Evolutionary conservation across 805 yeast species (phyloP).

Genomic region (Barnettozyma populi): DNA sequence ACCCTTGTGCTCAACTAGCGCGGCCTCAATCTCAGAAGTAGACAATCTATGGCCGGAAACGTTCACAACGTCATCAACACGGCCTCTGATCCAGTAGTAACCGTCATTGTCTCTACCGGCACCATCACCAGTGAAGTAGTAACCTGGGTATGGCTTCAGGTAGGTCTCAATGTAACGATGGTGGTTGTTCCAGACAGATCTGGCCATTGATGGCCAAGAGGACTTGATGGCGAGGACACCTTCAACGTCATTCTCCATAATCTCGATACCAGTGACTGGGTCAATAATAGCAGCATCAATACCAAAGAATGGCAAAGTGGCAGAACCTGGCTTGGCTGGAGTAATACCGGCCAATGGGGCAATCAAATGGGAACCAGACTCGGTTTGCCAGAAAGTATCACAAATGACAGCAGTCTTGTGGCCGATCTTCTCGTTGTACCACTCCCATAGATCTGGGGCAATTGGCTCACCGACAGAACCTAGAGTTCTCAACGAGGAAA

Average conservation of each 20-base stretch:
- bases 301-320: conserved; percentile 95
- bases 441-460: conserved; percentile 97
- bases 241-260: conserved; percentile 84
- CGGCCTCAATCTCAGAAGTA: conserved; percentile 97
- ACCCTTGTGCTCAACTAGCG: conserved; percentile 67
- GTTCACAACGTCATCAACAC: conserved; percentile 97
- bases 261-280: conserved; percentile 84
- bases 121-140: conserved; percentile 97
- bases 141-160: conserved; percentile 86
- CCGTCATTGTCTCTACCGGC: conserved; percentile 97
- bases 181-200: conserved; percentile 90
- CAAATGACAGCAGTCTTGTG: conserved; percentile 82
- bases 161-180: conserved; percentile 85
- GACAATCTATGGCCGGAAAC: conserved; percentile 97
- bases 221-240: conserved; percentile 89
- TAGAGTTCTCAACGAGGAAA: conserved; percentile 80
- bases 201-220: conserved; percentile 99
- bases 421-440: conserved; percentile 94
- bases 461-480: conserved; percentile 99
- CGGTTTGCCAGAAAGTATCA: conserved; percentile 99
- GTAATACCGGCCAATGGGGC: conserved; percentile 93
- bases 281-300: conserved; percentile 86
- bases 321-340: conserved; percentile 96
- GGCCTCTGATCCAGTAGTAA: conserved; percentile 95
- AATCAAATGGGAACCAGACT: conserved; percentile 92